Evolutionary conservation across 805 yeast genomes (phyloP).

Genomic region (Yarrowia sp.): DNA sequence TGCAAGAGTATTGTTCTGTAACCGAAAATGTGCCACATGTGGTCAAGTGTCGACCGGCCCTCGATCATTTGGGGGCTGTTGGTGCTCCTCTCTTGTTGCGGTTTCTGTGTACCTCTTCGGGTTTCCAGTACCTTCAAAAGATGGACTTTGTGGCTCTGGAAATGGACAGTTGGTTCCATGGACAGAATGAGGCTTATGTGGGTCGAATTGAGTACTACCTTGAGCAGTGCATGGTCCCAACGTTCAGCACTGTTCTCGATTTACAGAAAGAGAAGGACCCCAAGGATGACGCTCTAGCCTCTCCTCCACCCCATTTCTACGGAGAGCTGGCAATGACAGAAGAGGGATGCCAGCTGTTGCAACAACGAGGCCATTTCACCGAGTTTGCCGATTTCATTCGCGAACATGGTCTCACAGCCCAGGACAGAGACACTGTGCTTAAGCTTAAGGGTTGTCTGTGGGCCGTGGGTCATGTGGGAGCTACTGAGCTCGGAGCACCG

Average conservation of each 20-base stretch:
- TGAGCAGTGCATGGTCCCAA: conserved; percentile 28
- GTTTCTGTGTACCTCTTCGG: conserved; percentile 61
- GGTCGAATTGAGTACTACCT: conserved; percentile 37
- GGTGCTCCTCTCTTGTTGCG: conserved; percentile 58
- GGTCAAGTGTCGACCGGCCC: conserved; percentile 53
- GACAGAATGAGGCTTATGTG: conserved; percentile 37
- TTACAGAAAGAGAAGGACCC: neutral
- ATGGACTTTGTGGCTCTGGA: conserved; percentile 61
- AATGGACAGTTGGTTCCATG: conserved; percentile 62
- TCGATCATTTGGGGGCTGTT: conserved; percentile 50
- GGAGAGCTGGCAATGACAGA: conserved; percentile 75
- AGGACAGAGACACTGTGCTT: conserved; percentile 40
- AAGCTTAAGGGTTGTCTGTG: conserved; percentile 73
- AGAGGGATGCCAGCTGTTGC: conserved; percentile 67
- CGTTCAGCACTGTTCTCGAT: neutral
- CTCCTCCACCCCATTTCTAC: conserved; percentile 47
- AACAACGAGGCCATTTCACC: conserved; percentile 44
- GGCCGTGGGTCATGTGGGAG: conserved; percentile 82
- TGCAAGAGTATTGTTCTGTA: conserved; percentile 52
- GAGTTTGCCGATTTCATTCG: conserved; percentile 36
- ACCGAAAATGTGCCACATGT: conserved; percentile 49
- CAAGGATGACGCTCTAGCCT: neutral
- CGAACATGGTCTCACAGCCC: conserved; percentile 30
- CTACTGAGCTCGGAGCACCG: conserved; percentile 64
- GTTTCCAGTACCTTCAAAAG: conserved; percentile 62